phyloP scores from a whole-genome alignment of 1,284 basidiomycete genomes.

The Bondarzewia mesenterica region DNA sequence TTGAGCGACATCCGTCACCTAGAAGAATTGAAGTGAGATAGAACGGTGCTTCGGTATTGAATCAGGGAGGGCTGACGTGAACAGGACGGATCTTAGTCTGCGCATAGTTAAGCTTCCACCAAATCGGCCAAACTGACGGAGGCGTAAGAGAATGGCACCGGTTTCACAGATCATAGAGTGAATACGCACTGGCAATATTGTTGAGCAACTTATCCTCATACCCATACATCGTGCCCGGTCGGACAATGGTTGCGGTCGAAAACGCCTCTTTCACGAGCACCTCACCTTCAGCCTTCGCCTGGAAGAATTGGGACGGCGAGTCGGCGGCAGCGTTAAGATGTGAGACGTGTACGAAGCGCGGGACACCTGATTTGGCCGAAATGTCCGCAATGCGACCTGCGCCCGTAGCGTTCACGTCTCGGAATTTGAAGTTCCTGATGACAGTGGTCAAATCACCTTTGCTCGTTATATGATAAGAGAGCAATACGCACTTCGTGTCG shows the following conservation, averaged over 20 bases:
- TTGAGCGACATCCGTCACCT: constrained; percentile 92
- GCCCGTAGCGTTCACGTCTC: constrained; percentile 77
- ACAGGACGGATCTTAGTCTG: constrained; percentile 85
- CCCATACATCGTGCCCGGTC: constrained; percentile 84
- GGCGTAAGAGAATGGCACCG: constrained; percentile 12
- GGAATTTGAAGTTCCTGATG: constrained; percentile 53
- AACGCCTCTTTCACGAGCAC: constrained; percentile 81
- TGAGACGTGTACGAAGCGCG: constrained; percentile 89
- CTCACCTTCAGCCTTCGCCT: constrained; percentile 88
- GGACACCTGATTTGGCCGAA: constrained; percentile 71
- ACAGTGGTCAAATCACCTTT: too few species aligned
- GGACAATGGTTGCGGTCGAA: constrained; percentile 83
- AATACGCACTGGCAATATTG: constrained; percentile 77
- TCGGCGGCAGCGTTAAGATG: constrained; percentile 85
- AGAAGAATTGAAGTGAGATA: background rate
- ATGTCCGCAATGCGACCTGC: constrained; percentile 79
- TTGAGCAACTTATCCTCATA: constrained; percentile 94
- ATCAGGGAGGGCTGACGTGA: constrained; percentile 55
- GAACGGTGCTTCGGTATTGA: background rate
- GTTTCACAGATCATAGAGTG: background rate
- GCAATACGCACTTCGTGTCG: constrained; percentile 50
- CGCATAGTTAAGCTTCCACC: constrained; percentile 90
- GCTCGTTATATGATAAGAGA: background rate
- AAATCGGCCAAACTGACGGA: constrained; percentile 77
- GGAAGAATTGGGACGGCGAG: constrained; percentile 82